Evolutionary conservation across 306 rosid species (phyloP).

Genomic region (Castanea crenata): DNA sequence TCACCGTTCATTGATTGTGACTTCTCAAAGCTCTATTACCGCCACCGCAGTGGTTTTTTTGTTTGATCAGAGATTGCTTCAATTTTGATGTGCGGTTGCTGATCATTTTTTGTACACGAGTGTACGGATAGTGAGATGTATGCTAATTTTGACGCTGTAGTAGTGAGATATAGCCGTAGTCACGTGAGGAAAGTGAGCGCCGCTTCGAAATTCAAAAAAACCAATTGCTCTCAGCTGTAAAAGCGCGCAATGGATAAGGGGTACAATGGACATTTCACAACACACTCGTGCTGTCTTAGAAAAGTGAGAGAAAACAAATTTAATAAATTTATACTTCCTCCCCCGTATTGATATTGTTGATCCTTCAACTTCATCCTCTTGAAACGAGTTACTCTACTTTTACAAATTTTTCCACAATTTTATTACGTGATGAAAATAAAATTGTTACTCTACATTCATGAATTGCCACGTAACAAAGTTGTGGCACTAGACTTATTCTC

Average conservation of each 20-base stretch:
- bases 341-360: too few relatives aligned
- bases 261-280: constrained; percentile 4
- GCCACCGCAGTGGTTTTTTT: too few relatives aligned
- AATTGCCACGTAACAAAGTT: accelerated
- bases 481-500: too few relatives aligned
- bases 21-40: neutral
- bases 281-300: neutral
- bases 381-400: too few relatives aligned
- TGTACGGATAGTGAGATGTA: neutral
- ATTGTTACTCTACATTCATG: accelerated
- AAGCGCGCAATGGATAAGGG: constrained; percentile 31
- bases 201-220: constrained; percentile 25
- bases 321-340: too few relatives aligned
- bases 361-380: too few relatives aligned
- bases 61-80: too few relatives aligned
- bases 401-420: too few relatives aligned
- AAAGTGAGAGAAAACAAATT: too few relatives aligned
- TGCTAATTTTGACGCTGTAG: neutral
- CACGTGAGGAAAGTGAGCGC: constrained; percentile 22
- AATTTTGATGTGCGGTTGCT: neutral
- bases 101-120: neutral
- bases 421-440: too few relatives aligned
- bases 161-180: neutral
- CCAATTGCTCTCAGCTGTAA: neutral
- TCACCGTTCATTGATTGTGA: neutral